Base-by-base conservation (phyloP, 202 grass and related monocot species). In the Tripidium arundinaceum region DNA sequence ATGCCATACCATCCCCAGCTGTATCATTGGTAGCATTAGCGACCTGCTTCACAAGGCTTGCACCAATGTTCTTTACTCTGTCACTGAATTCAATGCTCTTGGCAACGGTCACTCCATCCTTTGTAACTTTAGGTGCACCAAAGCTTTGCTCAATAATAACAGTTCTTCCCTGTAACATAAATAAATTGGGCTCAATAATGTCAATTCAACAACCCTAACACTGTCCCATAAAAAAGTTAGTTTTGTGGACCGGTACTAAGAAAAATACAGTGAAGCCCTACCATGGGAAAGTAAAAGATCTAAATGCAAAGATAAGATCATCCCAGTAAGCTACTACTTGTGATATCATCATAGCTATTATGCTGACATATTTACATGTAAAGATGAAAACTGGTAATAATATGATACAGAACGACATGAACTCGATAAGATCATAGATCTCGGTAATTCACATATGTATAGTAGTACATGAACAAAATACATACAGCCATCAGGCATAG, bases 21-120 rank as follows among this genome's bases (percentile, higher is more conserved):
- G 77, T 84, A 81, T 94, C 88, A 63, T 98, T 98, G 46, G 95
- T 98, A 78, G 95, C 90, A 74, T 98, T 98, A 68, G 95, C 95
- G 47, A 94, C 95, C 84, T 98, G 92, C 76, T 98, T 98, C 27
- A 94, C 92, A 80, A 98, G 92, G 79, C 92, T 98, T 76, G 95
- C 95, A 87, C 92, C 95, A 52, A 91, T 76, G 60, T 94, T 98
- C 81, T 94, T 94, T 28, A 89, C 77, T 81, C 83, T 91, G 68
- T 98, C 90, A 75, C 89, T 93, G 54, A 94, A 98, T 45, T 98
- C 95, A 84, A 98, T 93, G 86, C 90, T 98, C 86, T 94, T 98
- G 24, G 92, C 95, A 82, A 98, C 95, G 18, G 90, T 94, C 15
- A 94, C 95, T 45, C 95, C 92, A 36, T 94, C 95, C 70, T 94